phyloP scores from a whole-genome alignment of 1,139 yeast species.

The Sugiyamaella neomexicana region DNA sequence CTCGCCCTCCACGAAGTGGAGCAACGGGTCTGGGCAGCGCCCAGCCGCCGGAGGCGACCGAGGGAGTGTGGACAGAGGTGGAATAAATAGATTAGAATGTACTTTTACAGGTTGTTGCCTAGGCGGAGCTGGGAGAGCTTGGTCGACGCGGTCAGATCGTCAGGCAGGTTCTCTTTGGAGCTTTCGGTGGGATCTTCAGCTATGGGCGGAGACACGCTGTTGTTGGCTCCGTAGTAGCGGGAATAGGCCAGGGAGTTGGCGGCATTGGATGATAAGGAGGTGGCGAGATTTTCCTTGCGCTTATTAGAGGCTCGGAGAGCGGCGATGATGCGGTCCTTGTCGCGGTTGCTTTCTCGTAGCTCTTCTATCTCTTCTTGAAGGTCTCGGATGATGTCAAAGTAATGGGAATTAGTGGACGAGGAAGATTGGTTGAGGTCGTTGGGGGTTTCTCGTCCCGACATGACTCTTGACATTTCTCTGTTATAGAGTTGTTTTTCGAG shows the following conservation, averaged over 20 bases:
- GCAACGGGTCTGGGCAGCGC: no score
- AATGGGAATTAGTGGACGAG: slow-evolving; percentile 18
- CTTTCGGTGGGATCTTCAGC: slow-evolving; percentile 4
- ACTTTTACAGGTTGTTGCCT: neutral
- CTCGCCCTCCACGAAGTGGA: no score
- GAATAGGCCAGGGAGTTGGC: slow-evolving; percentile 25
- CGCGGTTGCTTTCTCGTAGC: slow-evolving; percentile 58
- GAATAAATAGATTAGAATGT: neutral
- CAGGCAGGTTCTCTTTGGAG: slow-evolving; percentile 18
- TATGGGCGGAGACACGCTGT: slow-evolving; percentile 6
- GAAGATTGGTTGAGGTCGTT: slow-evolving; percentile 13
- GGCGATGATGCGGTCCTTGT: slow-evolving; percentile 75
- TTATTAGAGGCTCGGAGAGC: slow-evolving; percentile 49
- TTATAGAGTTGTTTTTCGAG: slow-evolving; percentile 58
- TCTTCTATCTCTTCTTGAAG: slow-evolving; percentile 71
- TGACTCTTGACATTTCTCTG: slow-evolving; percentile 32
- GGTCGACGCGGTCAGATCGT: neutral
- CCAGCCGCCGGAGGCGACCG: slow-evolving; percentile 1
- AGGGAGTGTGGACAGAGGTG: neutral
- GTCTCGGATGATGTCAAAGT: slow-evolving; percentile 47
- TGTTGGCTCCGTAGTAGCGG: slow-evolving; percentile 25
- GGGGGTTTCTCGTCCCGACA: slow-evolving; percentile 13
- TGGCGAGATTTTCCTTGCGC: slow-evolving; percentile 33
- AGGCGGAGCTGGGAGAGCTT: slow-evolving; percentile 2
- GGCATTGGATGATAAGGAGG: slow-evolving; percentile 19